Base-by-base conservation (phyloP, 2,329 filamentous ascomycete genomes). In the Nothophoma quercina region DNA sequence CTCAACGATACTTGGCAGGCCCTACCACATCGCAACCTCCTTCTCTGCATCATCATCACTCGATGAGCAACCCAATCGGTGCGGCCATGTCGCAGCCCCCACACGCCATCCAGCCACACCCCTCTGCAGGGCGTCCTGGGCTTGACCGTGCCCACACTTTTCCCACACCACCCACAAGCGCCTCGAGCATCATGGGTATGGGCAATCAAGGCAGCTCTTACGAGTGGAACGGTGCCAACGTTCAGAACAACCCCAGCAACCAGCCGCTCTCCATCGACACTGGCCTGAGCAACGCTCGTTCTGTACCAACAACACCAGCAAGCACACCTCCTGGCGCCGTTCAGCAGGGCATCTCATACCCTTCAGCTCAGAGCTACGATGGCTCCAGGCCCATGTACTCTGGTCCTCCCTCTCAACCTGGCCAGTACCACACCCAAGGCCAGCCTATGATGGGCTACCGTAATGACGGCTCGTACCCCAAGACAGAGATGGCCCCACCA, bases 81-180 rank as follows among this genome's bases (percentile, higher is more conserved):
- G 78, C 80, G 19, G 81, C 83, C 59, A 80, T 86, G 66, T 86
- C 90, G 15, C 90, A 93, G 65, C 85, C 85, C 34, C 80, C 83
- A n/a, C 76, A 87, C 71, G 78, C 81, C 21, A 85, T 91, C 67
- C 84, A 85, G 42, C 79, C 83, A 28, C 81, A 85, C 59, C 78
- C 83, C n/a, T 77, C 79, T 16, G 70, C 79, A 29, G 79, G 78
- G 38, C 87, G 93, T 34, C 92, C 92, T 7, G 81, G 85, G 6
- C 49, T 73, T 38, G 93, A 97, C 58, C 86, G 93, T 44, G 88
- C 92, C 13, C 90, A 96, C 73, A 96, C 92, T 2, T 97, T 97
- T 75, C 93, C 93, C 3, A 97, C 93, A 3, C 93, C 93, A 28
- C 93, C 93, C 1, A 91, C 93, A 0, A 97, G 91, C 72, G 90